phyloP scores from a whole-genome alignment of 495 filamentous ascomycete genomes.

The Niebla homalea region DNA sequence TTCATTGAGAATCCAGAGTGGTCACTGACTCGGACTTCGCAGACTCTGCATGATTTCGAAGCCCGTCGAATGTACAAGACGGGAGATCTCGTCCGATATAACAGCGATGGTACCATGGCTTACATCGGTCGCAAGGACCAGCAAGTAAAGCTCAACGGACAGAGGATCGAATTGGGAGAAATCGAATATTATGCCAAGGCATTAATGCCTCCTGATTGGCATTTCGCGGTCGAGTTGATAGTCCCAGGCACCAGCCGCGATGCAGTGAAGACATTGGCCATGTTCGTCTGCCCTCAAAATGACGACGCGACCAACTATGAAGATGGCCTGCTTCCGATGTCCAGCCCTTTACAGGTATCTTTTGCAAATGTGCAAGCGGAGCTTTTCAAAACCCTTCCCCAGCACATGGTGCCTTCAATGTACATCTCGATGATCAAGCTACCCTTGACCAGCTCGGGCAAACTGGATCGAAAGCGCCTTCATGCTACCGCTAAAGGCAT shows the following conservation, averaged over 20 bases:
- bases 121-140: conserved; percentile 49
- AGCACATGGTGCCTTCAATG: conserved; percentile 49
- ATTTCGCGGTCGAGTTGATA: conserved; percentile 33
- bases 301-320: conserved; percentile 15
- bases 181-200: conserved; percentile 41
- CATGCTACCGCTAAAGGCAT: conserved; percentile 26
- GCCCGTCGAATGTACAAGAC: conserved; percentile 22
- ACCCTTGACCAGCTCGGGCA: conserved; percentile 43
- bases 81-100: conserved; percentile 37
- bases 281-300: conserved; percentile 23
- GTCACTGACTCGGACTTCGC: not conserved
- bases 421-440: conserved; percentile 45
- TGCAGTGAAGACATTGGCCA: conserved; percentile 27
- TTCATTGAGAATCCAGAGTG: conserved; percentile 20
- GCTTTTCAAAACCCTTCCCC: conserved; percentile 27
- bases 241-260: conserved; percentile 21
- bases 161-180: conserved; percentile 52
- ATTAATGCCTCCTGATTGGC: conserved; percentile 22
- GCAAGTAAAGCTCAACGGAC: conserved; percentile 53
- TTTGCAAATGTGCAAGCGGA: conserved; percentile 25
- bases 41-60: not conserved
- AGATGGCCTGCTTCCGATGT: conserved; percentile 24
- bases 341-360: conserved; percentile 18
- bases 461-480: conserved; percentile 49
- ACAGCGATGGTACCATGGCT: conserved; percentile 35